These are phyloP conservation scores for Nicotiana noctiflora DNA, from an alignment of 257 asterid genomes.

Conservation along the genomic window DNA sequence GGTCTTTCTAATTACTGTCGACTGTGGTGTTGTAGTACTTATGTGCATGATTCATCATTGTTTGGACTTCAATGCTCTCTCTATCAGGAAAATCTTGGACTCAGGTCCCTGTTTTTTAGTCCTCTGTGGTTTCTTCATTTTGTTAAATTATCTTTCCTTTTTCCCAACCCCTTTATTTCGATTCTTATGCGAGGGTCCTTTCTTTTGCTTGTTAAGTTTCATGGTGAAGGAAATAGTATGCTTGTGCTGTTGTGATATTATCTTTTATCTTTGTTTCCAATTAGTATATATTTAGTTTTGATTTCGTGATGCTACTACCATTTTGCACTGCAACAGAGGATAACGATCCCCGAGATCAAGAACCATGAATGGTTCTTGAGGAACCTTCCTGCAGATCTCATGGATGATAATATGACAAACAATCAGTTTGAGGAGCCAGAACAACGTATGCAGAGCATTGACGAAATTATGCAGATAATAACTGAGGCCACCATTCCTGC, in stretches of 20 bases:
- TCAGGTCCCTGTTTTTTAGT: neutral
- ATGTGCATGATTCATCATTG: neutral
- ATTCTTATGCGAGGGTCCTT: neutral
- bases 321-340: constrained; percentile 49
- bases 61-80: neutral
- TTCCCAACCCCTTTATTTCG: neutral
- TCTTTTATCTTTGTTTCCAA: neutral
- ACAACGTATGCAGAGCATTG: constrained; percentile 74
- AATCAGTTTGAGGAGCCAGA: constrained; percentile 80
- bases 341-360: constrained; percentile 76
- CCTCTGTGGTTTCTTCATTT: neutral
- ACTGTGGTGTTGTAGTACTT: neutral
- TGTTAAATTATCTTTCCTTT: neutral
- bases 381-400: constrained; percentile 82
- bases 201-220: neutral
- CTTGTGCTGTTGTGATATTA: neutral
- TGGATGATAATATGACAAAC: constrained; percentile 43
- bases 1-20: neutral
- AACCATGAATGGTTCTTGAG: constrained; percentile 84
- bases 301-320: neutral
- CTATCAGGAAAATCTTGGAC: neutral
- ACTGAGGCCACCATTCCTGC: constrained; percentile 88
- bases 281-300: neutral
- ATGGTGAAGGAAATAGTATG: neutral
- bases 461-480: constrained; percentile 87